Conservation (phyloP, 495 filamentous ascomycete genomes). For the Penicillium bialowiezense region DNA sequence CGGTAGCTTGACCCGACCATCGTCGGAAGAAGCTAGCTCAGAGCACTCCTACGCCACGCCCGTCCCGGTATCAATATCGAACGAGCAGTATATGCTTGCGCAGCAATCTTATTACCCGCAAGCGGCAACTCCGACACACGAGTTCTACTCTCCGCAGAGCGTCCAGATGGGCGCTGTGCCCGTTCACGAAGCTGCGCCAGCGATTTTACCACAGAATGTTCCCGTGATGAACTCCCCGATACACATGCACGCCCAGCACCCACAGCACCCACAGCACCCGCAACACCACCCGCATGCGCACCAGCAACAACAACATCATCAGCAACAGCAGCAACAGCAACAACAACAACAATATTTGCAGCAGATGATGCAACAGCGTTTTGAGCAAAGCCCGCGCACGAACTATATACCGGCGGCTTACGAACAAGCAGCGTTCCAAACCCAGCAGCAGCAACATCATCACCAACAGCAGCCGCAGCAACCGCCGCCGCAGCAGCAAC, state of each 20-base stretch:
- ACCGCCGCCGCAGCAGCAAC: neutral
- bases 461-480: slow-evolving; percentile 8
- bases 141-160: slow-evolving; percentile 37
- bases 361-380: slow-evolving; percentile 41
- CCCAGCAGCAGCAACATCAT: slow-evolving; percentile 14
- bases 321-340: slow-evolving; percentile 22
- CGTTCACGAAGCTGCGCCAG: slow-evolving; percentile 26
- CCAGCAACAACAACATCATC: slow-evolving; percentile 31
- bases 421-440: slow-evolving; percentile 28
- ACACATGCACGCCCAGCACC: slow-evolving; percentile 34
- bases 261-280: slow-evolving; percentile 31
- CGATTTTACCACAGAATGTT: slow-evolving; percentile 31
- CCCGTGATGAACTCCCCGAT: slow-evolving; percentile 30
- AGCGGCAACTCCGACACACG: slow-evolving; percentile 35
- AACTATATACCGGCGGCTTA: slow-evolving; percentile 39
- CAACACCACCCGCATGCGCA: slow-evolving; percentile 24
- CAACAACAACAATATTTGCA: slow-evolving; percentile 20
- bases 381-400: slow-evolving; percentile 31
- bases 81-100: slow-evolving; percentile 39
- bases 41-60: slow-evolving; percentile 40
- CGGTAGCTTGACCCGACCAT: slow-evolving; percentile 46
- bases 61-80: slow-evolving; percentile 27
- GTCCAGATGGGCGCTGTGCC: slow-evolving; percentile 33
- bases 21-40: slow-evolving; percentile 41
- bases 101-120: slow-evolving; percentile 41